Evolutionary conservation across 345 rosid species (phyloP).

Genomic region (Pistacia vera): DNA sequence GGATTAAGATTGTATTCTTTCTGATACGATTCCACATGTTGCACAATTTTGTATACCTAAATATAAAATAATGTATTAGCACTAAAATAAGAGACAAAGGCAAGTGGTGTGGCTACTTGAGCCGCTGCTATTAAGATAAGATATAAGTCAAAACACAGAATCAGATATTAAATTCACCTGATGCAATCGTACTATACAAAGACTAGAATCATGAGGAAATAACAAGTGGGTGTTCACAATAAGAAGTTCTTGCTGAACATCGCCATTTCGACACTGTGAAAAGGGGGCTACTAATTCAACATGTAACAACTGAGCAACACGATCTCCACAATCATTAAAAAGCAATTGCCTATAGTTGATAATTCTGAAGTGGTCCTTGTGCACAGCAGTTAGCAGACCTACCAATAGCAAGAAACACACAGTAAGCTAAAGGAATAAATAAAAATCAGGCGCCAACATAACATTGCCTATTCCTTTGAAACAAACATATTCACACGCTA

Average conservation of each 20-base stretch:
- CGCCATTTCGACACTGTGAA: conserved; percentile 31
- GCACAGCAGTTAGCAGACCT: conserved; percentile 87
- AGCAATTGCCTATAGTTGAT: conserved; percentile 69
- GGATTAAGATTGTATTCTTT: conserved; percentile 70
- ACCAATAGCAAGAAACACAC: conserved; percentile 11
- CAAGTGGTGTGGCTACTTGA: neutral
- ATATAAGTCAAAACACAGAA: neutral
- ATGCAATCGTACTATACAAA: conserved; percentile 68
- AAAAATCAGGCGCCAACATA: neutral
- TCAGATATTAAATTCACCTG: conserved; percentile 42
- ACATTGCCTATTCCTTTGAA: neutral
- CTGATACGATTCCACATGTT: conserved; percentile 77
- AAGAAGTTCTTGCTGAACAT: conserved; percentile 56
- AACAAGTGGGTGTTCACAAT: conserved; percentile 92
- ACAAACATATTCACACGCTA: neutral
- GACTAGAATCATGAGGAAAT: conserved; percentile 86
- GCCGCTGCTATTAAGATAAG: neutral
- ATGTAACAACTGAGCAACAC: conserved; percentile 78
- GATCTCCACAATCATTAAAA: conserved; percentile 76
- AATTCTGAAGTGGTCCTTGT: conserved; percentile 69
- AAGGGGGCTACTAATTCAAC: conserved; percentile 53
- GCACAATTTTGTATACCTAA: conserved; percentile 86
- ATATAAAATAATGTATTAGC: neutral
- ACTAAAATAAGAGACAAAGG: neutral
- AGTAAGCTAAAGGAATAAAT: neutral